A percentile compares a stretch with the other conserved stretches of the same genome.
Evolutionary conservation across 495 filamentous ascomycete species (phyloP).

Genomic region (Penicillium cinerascens): DNA sequence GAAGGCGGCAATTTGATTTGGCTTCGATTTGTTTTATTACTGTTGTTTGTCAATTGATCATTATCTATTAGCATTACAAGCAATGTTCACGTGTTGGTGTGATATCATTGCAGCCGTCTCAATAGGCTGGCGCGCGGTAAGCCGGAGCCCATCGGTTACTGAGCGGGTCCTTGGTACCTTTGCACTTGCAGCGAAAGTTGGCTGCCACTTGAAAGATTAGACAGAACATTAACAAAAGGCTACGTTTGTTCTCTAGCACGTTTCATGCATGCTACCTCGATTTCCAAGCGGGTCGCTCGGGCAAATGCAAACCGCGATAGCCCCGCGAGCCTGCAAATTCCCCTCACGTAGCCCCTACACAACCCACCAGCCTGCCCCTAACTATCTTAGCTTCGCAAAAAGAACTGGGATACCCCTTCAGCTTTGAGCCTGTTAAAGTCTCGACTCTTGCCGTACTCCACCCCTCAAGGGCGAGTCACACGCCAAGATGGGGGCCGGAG

Average conservation of each 20-base stretch:
- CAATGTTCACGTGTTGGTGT: background rate
- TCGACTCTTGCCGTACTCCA: constrained; percentile 21
- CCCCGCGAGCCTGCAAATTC: background rate
- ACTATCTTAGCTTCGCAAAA: background rate
- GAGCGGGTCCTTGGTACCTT: background rate
- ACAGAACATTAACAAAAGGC: background rate
- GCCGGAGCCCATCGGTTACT: background rate
- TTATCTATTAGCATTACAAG: background rate
- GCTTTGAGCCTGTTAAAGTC: constrained; percentile 1
- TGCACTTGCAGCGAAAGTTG: background rate
- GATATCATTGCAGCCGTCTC: constrained; percentile 3
- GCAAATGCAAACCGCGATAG: background rate
- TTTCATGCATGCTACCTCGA: background rate
- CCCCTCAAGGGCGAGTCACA: constrained; percentile 16
- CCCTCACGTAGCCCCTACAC: background rate
- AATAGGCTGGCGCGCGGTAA: constrained; percentile 17
- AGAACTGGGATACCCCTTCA: background rate
- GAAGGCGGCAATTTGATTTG: background rate
- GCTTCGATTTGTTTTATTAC: background rate
- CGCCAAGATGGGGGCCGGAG: constrained; percentile 17
- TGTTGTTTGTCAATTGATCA: background rate
- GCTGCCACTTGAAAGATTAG: background rate
- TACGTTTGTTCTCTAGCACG: background rate
- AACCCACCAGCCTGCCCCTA: background rate
- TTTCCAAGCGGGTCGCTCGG: too few relatives aligned